Evolutionary conservation across 306 rosid genomes (phyloP), one percentile per base, ranked within the genome.

Genomic region (Pachyrhizus erosus): DNA sequence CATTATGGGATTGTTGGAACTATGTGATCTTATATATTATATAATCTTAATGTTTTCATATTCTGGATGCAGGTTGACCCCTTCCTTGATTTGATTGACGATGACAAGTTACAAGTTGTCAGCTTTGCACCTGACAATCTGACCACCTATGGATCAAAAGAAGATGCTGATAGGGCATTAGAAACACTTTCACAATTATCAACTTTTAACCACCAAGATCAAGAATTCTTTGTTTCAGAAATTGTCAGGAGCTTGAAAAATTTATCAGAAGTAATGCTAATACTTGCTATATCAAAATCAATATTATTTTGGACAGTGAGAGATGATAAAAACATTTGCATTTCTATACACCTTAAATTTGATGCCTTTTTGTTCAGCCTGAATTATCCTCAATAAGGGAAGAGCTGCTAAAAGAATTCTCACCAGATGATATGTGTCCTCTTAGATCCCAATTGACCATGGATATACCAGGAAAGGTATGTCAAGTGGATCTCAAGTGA

Each of bases 11-110:
- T 39, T 6, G 2, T 37, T 37, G 42, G 42, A 37, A 37, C 2
- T 42, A 42, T 9, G 10, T 42, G 10, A 10, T 42, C 46, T 42
- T 9, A 9, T 42, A 42, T 42, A 42, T 42, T 9, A 9, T 42
- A 42, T 42, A 42, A 9, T 0, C 37, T 58, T 76, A n/a, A 60
- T 27, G 70, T 54, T 64, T 64, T 76, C n/a, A 45, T 83, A 20
- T 65, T 72, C 67, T 68, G 77, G 24, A 34, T 57, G 77, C 91
- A 94, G 97, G 87, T 88, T 81, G 98, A 94, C 65, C 98, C 98
- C 33, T 94, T 89, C 89, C 92, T 94, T 71, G 81, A 10, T 18
- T 75, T 94, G 76, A 89, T 90, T 67, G 97, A 84, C 62, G 97
- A 91, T 80, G 58, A 80, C 85, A 92, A 92, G 87, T 89, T 94